Conservation (phyloP, 2,329 filamentous ascomycete species). For the Calonectria honghensis region DNA sequence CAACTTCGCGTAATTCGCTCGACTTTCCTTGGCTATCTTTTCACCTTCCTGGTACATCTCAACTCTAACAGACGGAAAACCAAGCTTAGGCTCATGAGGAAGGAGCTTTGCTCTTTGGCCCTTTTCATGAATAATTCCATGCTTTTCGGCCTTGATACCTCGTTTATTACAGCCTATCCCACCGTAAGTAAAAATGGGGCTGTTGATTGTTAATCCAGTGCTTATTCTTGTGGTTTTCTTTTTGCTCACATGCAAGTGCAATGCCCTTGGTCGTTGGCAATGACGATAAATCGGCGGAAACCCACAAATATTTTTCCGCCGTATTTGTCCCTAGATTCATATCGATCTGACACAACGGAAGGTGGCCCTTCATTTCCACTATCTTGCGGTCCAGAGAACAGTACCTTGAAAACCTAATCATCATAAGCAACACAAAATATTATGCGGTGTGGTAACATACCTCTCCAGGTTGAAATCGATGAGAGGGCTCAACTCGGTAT, state of each 20-base stretch:
- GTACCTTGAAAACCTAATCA: constrained; percentile 71
- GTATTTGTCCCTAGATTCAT: too few relatives aligned
- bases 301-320: constrained; percentile 64
- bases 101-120: constrained; percentile 59
- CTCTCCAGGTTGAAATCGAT: constrained; percentile 64
- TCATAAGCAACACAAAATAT: too few relatives aligned
- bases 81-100: constrained; percentile 67
- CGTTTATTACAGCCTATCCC: constrained; percentile 70
- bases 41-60: constrained; percentile 66
- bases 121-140: constrained; percentile 70
- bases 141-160: constrained; percentile 70
- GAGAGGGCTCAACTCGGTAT: constrained; percentile 63
- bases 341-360: too few relatives aligned
- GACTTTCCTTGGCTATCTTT: constrained; percentile 68
- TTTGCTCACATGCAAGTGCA: constrained; percentile 73
- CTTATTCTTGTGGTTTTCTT: too few relatives aligned
- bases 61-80: constrained; percentile 68
- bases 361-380: too few relatives aligned
- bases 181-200: constrained; percentile 74
- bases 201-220: constrained; percentile 53
- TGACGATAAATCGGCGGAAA: constrained; percentile 73
- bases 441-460: constrained; percentile 47
- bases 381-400: constrained; percentile 58
- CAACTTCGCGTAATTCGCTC: constrained; percentile 75
- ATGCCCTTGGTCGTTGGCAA: constrained; percentile 71